A percentile compares a stretch with the other conserved stretches of the same genome.
Conservation (phyloP, 768 basidiomycete species). For the Mycena metata region DNA sequence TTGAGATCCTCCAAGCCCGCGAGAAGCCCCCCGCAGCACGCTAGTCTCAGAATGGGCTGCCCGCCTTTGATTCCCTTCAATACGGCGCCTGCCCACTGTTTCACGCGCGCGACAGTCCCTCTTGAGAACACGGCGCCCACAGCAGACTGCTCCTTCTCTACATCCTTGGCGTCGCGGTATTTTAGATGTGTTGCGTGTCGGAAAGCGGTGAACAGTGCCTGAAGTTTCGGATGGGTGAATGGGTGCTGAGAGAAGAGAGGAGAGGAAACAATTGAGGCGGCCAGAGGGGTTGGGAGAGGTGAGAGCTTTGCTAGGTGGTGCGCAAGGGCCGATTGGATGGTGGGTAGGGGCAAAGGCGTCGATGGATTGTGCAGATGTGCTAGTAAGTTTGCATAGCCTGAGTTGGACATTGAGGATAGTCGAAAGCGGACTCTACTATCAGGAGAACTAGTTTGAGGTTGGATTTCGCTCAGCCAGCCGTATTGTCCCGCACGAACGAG, state of each 20-base stretch:
- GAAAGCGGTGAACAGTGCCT: conserved; percentile 67
- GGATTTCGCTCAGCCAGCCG: not conserved
- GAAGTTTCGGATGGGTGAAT: conserved; percentile 60
- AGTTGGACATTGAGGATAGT: conserved; percentile 20
- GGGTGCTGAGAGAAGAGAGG: conserved; percentile 64
- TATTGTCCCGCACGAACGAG: not conserved
- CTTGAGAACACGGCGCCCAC: conserved; percentile 52
- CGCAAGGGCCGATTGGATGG: conserved; percentile 68
- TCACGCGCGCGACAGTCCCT: conserved; percentile 55
- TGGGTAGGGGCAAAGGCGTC: conserved; percentile 59
- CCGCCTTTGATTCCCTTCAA: conserved; percentile 77
- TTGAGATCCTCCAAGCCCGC: conserved; percentile 73
- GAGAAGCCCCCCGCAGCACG: conserved; percentile 74
- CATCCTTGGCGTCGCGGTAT: conserved; percentile 56
- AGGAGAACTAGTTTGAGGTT: not conserved
- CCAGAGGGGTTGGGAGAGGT: conserved; percentile 68
- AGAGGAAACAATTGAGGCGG: conserved; percentile 69
- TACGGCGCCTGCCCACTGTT: conserved; percentile 65
- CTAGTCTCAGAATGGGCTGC: conserved; percentile 70
- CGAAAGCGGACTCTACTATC: not conserved
- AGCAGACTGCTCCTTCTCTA: conserved; percentile 48
- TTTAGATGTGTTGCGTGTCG: conserved; percentile 72
- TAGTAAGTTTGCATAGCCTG: conserved; percentile 59
- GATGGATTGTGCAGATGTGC: conserved; percentile 63
- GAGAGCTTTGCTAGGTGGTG: conserved; percentile 67